These are phyloP conservation scores for Eucalyptus albens DNA, from an alignment of 345 rosid species.

Conservation along the genomic window DNA sequence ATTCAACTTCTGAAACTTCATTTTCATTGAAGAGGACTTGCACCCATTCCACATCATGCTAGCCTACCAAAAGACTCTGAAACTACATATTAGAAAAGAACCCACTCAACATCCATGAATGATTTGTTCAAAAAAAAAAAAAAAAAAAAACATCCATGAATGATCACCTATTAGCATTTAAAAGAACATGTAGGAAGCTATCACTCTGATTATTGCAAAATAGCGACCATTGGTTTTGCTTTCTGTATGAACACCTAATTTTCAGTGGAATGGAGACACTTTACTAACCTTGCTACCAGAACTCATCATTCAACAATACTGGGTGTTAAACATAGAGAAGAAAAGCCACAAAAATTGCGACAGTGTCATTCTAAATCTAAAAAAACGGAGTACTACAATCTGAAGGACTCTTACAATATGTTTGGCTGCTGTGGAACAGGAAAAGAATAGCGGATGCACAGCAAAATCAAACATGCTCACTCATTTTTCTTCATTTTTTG, in stretches of 20 bases:
- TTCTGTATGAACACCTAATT: not conserved
- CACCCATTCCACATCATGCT: no score
- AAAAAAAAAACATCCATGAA: not conserved
- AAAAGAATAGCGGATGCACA: not conserved
- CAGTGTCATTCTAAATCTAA: not conserved
- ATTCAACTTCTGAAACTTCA: no score
- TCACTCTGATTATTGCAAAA: not conserved
- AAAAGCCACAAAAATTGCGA: not conserved
- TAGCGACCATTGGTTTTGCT: not conserved
- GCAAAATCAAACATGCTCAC: not conserved
- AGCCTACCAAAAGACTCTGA: no score
- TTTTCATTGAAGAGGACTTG: no score
- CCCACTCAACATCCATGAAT: not conserved
- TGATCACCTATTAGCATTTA: not conserved
- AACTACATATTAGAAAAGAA: no score
- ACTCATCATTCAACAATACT: not conserved
- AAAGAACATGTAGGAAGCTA: not conserved
- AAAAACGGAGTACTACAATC: not conserved
- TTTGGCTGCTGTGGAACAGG: not conserved
- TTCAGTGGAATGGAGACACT: not conserved
- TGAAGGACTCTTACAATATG: not conserved
- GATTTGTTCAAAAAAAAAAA: no score
- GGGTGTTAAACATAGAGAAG: not conserved
- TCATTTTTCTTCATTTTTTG: not conserved
- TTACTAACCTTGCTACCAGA: not conserved